These are phyloP conservation scores for Arctium minus DNA, from an alignment of 129 eudicot genomes.

Conservation along the genomic window DNA sequence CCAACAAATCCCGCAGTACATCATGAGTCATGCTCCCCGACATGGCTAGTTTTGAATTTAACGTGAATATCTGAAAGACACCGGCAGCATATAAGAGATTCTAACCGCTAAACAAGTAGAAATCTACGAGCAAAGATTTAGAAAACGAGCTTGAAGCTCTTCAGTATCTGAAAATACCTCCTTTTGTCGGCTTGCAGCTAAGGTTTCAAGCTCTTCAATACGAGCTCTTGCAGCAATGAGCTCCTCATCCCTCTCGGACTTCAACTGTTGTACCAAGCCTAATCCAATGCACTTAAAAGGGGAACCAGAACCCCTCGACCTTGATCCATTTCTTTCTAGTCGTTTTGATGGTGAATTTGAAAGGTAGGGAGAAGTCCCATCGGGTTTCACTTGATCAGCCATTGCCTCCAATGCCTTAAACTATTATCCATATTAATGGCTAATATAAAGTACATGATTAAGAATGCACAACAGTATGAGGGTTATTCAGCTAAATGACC, in stretches of 20 bases:
- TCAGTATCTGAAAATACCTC: conserved; percentile 37
- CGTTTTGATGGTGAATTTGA: conserved; percentile 38
- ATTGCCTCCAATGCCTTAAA: conserved; percentile 62
- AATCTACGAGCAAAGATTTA: background rate
- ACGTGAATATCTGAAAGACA: conserved; percentile 46
- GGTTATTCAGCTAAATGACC: background rate
- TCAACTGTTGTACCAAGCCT: conserved; percentile 63
- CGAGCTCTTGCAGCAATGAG: conserved; percentile 55
- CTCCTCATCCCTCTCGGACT: conserved; percentile 65
- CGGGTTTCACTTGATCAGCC: conserved; percentile 55
- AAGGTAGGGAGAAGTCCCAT: conserved; percentile 34
- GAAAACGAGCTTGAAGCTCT: background rate
- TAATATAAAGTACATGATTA: background rate
- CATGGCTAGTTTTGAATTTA: conserved; percentile 61
- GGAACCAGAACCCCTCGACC: conserved; percentile 66
- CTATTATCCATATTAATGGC: conserved; percentile 23
- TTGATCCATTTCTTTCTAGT: conserved; percentile 53
- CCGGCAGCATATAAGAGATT: background rate
- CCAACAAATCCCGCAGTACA: conserved; percentile 64
- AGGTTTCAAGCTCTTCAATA: conserved; percentile 64
- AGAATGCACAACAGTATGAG: background rate
- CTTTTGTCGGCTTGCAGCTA: conserved; percentile 58
- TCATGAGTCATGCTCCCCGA: conserved; percentile 28
- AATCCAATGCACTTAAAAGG: conserved; percentile 77
- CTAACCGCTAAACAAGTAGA: background rate